Percentiles rank a stretch among this genome's conserved stretches.
phyloP scores from a whole-genome alignment of 352 stramenopile species.

The Globisporangium ultimum region DNA sequence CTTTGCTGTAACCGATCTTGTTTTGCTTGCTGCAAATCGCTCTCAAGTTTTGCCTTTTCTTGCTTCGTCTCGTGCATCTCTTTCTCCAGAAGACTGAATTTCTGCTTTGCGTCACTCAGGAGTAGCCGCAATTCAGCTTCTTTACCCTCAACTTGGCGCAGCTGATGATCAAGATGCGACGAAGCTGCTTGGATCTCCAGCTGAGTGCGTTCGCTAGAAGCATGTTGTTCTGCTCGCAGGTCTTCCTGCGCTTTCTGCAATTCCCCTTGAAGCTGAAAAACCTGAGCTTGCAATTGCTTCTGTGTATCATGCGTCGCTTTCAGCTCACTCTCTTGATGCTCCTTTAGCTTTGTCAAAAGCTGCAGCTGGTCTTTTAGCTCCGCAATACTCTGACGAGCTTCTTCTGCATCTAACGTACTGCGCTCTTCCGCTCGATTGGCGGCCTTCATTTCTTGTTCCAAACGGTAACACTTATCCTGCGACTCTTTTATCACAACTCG shows the following conservation, averaged over 20 bases:
- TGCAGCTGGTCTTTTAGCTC: constrained; percentile 20
- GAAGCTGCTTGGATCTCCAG: constrained; percentile 19
- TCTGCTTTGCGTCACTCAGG: constrained; percentile 4
- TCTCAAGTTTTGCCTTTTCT: background rate
- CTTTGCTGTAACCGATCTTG: constrained; percentile 35
- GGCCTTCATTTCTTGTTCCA: constrained; percentile 27
- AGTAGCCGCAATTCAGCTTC: constrained; percentile 15
- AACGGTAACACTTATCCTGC: constrained; percentile 25
- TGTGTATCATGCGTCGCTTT: constrained; percentile 23
- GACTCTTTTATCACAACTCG: constrained; percentile 46
- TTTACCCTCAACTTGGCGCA: constrained; percentile 24
- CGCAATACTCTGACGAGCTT: constrained; percentile 3
- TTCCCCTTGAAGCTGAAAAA: constrained; percentile 25
- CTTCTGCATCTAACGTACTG: constrained; percentile 6
- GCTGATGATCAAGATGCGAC: constrained; percentile 25
- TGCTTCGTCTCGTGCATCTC: constrained; percentile 29
- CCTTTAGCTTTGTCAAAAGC: constrained; percentile 17
- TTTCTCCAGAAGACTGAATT: constrained; percentile 11
- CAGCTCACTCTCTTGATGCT: constrained; percentile 27
- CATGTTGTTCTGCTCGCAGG: constrained; percentile 20
- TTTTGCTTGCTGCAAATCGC: constrained; percentile 20
- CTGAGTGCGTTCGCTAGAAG: constrained; percentile 19
- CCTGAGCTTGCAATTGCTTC: constrained; percentile 29
- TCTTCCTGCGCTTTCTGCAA: constrained; percentile 24
- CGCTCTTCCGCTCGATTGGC: constrained; percentile 17